These are phyloP conservation scores for Fistulina hepatica DNA, from an alignment of 1,284 basidiomycete species.

Conservation along the genomic window DNA sequence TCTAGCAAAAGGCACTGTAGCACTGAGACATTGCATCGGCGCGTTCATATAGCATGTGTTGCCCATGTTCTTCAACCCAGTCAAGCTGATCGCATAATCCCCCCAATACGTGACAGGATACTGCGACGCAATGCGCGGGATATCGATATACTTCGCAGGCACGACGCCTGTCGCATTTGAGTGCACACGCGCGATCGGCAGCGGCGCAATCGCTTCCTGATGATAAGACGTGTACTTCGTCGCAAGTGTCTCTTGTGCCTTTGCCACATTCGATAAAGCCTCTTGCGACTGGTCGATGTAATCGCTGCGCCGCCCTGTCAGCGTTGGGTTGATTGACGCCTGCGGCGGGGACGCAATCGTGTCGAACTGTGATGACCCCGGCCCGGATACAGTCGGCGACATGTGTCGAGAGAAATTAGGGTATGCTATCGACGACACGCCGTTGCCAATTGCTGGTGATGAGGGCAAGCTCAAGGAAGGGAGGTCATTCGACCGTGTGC, in stretches of 20 bases:
- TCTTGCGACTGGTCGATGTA: constrained; percentile 72
- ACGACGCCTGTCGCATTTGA: too few species aligned
- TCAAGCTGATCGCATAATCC: constrained; percentile 68
- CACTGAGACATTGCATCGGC: constrained; percentile 92
- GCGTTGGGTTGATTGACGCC: constrained; percentile 67
- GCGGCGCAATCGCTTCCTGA: constrained; percentile 56
- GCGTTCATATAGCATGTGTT: constrained; percentile 99
- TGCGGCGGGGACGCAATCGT: constrained; percentile 55
- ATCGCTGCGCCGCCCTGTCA: constrained; percentile 67
- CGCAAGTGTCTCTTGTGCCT: constrained; percentile 57
- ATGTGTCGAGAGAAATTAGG: too few species aligned
- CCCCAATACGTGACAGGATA: constrained; percentile 75
- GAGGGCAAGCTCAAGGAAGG: constrained; percentile 26
- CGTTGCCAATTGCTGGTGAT: constrained; percentile 13
- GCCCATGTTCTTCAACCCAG: constrained; percentile 78
- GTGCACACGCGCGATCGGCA: constrained; percentile 15
- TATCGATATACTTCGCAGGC: constrained; percentile 27
- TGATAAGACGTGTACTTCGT: constrained; percentile 59
- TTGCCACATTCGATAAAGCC: constrained; percentile 40
- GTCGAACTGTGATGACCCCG: constrained; percentile 21
- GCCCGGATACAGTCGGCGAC: too few species aligned
- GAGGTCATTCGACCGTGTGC: too few species aligned
- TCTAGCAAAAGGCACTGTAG: constrained; percentile 80
- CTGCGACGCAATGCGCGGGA: constrained; percentile 55
- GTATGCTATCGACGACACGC: background rate